Evolutionary conservation across 2,329 filamentous ascomycete species (phyloP).

Genomic region (Hirsutella thompsonii): DNA sequence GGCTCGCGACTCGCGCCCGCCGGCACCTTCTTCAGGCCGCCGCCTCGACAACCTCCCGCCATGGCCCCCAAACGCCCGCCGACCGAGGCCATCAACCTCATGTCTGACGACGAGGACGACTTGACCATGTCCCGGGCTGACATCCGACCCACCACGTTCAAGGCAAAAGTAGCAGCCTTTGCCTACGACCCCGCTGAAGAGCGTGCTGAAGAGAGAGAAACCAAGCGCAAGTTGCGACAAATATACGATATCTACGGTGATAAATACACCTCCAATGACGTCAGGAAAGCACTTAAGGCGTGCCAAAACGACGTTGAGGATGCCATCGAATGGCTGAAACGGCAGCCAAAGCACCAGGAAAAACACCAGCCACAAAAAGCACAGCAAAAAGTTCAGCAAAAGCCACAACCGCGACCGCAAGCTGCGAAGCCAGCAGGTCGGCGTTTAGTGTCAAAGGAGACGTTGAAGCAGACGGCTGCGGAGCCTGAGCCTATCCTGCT

Average conservation of each 20-base stretch:
- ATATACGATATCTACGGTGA: conserved; percentile 22
- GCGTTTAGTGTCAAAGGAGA: conserved; percentile 18
- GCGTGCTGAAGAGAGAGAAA: conserved; percentile 18
- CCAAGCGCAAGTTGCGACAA: conserved; percentile 22
- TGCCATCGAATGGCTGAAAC: conserved; percentile 18
- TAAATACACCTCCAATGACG: conserved; percentile 16
- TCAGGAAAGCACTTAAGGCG: conserved; percentile 18
- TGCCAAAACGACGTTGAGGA: conserved; percentile 22
- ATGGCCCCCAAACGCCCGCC: conserved; percentile 21
- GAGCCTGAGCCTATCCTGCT: conserved; percentile 5
- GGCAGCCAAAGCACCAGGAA: conserved; percentile 3
- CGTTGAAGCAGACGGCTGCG: conserved; percentile 9
- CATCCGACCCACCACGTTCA: conserved; percentile 48
- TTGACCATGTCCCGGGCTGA: conserved; percentile 42
- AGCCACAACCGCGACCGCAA: neutral
- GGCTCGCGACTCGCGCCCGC: conserved; percentile 34
- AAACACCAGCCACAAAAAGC: neutral
- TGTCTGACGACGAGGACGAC: conserved; percentile 34
- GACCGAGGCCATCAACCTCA: conserved; percentile 30
- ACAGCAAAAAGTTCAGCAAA: too few species aligned
- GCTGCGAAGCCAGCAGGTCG: conserved; percentile 11
- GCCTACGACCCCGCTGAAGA: conserved; percentile 34
- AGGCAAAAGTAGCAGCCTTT: conserved; percentile 23
- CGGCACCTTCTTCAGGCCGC: conserved; percentile 56
- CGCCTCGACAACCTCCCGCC: conserved; percentile 13